Base-by-base conservation (phyloP, 2,329 filamentous ascomycete genomes). In the Furcasterigmium furcatum region DNA sequence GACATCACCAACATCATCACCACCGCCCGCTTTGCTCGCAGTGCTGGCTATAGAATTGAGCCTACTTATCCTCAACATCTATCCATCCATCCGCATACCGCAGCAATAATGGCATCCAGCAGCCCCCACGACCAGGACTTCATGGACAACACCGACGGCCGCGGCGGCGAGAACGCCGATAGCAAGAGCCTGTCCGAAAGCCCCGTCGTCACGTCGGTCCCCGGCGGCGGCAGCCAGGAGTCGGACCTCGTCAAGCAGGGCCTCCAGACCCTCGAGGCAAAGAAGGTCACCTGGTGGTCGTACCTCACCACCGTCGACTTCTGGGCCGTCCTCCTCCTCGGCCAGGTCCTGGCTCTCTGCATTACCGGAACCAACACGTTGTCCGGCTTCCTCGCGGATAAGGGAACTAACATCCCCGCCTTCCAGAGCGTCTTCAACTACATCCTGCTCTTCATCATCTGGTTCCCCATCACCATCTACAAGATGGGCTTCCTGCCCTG, bases 361-460 rank as follows among this genome's bases (percentile, higher is more conserved):
- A 94, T 95, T 68, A 96, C 91, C 1, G 84, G 82, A 24, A 96
- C 91, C 42, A 96, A 95, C 74, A 97, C 94, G 40, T 89, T 97
- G 61, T 88, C 87, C 30, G 81, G 79, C 21, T 80, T 96, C 45
- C 82, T 99, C 24, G 76, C 76, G 46, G 58, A 64, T 9, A 66
- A 70, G 5, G 79, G 83, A 41, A 91, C 87, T 54, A 90, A 81
- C 50, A 95, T 97, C 55, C 94, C 94, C 8, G 90, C 94, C 45
- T 96, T 97, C 73, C 94, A 99, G 71, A 90, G 88, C 24, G 80
- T 97, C 58, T 95, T 96, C 78, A 96, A 94, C 70, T 99, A 99
- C 68, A 77, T 91, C 36, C 70, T 96, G 41, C 79, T 99, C 52
- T 85, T 85, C 50, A 46, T 89, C 47, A 80, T 96, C 61, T 99